A percentile compares a stretch with the other conserved stretches of the same genome.
Conservation (phyloP, 73 alveolate species). For the Paramecium bursaria region DNA sequence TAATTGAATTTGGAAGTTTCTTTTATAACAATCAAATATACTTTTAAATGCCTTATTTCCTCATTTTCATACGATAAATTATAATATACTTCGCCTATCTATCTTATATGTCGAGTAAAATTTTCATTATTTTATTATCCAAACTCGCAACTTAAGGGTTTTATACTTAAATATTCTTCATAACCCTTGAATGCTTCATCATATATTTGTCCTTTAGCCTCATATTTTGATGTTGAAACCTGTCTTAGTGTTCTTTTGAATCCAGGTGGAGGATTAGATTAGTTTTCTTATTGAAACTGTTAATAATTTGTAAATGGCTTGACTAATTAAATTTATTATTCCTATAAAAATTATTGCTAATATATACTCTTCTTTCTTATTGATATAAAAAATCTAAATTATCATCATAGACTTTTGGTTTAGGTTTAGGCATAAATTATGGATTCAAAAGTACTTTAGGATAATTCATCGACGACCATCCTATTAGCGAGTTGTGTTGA, state of each 20-base stretch:
- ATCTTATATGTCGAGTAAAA: conserved; percentile 47
- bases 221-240: conserved; percentile 55
- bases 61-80: conserved; percentile 63
- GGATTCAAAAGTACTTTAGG: conserved; percentile 66
- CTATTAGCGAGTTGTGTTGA: conserved; percentile 52
- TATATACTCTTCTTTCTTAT: conserved; percentile 44
- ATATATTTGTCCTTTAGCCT: conserved; percentile 57
- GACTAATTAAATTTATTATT: conserved; percentile 33
- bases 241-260: conserved; percentile 43
- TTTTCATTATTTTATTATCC: conserved; percentile 57
- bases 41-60: conserved; percentile 64
- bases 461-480: conserved; percentile 69
- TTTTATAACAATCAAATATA: not conserved
- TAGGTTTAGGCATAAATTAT: conserved; percentile 63
- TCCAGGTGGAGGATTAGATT: conserved; percentile 64
- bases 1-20: conserved; percentile 67
- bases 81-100: conserved; percentile 61
- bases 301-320: conserved; percentile 61
- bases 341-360: not conserved
- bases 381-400: conserved; percentile 58
- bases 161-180: conserved; percentile 12
- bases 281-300: conserved; percentile 52
- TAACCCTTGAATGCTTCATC: conserved; percentile 38
- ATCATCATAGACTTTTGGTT: conserved; percentile 60
- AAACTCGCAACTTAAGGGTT: conserved; percentile 62